Evolutionary conservation across 2,329 filamentous ascomycete genomes (phyloP).

Genomic region (Colletotrichum sp.): DNA sequence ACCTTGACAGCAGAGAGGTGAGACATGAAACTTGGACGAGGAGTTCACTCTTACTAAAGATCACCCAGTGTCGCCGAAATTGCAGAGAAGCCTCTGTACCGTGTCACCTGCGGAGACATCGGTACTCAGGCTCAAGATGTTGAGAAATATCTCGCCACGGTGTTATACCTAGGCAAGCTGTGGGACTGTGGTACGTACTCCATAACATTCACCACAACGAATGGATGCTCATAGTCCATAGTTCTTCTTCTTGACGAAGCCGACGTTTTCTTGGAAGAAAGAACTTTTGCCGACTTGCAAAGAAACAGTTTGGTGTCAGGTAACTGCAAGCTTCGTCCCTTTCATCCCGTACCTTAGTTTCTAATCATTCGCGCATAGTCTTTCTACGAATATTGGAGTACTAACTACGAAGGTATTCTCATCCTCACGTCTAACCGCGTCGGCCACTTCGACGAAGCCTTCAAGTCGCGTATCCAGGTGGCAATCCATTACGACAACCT

Average conservation of each 20-base stretch:
- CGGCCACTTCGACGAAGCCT: not conserved
- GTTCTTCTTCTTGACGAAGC: not conserved
- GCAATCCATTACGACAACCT: not conserved
- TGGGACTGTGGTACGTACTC: not conserved
- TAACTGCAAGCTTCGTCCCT: too few relatives aligned
- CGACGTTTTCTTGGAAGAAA: not conserved
- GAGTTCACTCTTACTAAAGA: too few relatives aligned
- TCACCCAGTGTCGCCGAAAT: rapidly evolving
- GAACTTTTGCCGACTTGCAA: not conserved
- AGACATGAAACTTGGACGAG: too few relatives aligned
- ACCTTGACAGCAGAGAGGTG: rapidly evolving
- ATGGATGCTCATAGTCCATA: rapidly evolving
- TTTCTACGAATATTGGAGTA: rapidly evolving
- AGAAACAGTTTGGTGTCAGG: not conserved
- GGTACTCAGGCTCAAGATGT: not conserved
- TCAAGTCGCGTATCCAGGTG: not conserved
- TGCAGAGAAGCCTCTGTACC: not conserved
- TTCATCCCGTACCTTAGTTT: too few relatives aligned
- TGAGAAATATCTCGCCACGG: rapidly evolving
- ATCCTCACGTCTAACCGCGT: not conserved
- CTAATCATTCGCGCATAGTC: too few relatives aligned
- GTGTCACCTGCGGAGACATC: not conserved
- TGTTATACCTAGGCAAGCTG: rapidly evolving
- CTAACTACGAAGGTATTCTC: not conserved
- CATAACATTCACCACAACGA: rapidly evolving